Base-by-base conservation (phyloP, 2,329 filamentous ascomycete species). In the Teratosphaeria destructans region DNA sequence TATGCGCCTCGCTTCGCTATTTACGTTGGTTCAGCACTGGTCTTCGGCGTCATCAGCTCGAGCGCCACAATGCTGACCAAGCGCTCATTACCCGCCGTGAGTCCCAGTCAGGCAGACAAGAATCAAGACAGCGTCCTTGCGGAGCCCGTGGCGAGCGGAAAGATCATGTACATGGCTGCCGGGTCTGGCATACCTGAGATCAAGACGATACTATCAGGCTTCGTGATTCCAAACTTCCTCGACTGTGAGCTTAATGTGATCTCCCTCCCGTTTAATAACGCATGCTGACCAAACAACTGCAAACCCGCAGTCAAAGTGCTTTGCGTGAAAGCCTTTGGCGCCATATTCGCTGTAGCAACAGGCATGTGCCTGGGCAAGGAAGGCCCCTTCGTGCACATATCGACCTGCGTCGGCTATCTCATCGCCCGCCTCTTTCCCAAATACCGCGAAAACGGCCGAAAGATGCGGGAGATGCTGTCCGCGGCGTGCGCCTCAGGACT, bases 301-400 rank as follows among this genome's bases (percentile, higher is more conserved):
- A 6, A 55, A 10, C 14, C n/a, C 35, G 3, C 12, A 27, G 32
- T 83, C 63, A 81, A 79, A 60, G 81, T 82, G 6, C 71, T 85
- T 3, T 56, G 80, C 14, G 77, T 83, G 59, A 85, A 85, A 72
- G 81, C 79, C 1, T 73, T 84, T n/a, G 82, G 82, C 11, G 78
- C 81, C 2, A 72, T 80, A 5, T 83, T 85, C 63, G 82, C 82
- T 0, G 82, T 85, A 1, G 77, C 81, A 0, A 82, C 81, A 0
- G 81, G 81, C 14, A 81, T 85, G 79, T 83, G 79, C 65, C 70
- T 85, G 4, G 83, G 83, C 0, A 85, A 85, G 71, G 82, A 85
- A 75, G 82, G 82, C 0, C 82, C 82, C 0, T 84, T 85, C 63
- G 81, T 85, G 1, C 82, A 85, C 67, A 84, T 85, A 39, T 81